phyloP scores from a whole-genome alignment of 345 rosid genomes.

The Pelargonium nanum region DNA sequence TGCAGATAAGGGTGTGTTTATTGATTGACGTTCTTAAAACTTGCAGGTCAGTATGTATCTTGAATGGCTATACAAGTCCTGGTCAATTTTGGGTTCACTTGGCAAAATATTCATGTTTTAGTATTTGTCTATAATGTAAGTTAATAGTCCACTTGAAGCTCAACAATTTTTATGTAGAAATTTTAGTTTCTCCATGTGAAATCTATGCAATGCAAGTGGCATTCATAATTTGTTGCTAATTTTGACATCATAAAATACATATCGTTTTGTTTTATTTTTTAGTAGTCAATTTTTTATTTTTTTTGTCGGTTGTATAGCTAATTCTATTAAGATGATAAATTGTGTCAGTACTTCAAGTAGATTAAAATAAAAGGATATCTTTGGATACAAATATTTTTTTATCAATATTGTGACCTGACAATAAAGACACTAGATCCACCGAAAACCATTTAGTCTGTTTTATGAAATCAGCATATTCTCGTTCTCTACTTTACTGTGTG shows the following conservation, averaged over 20 bases:
- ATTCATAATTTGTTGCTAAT: neutral
- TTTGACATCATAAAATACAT: too few relatives aligned
- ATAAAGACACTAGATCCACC: too few relatives aligned
- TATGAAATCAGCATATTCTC: too few relatives aligned
- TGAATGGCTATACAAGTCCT: neutral
- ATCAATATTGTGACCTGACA: too few relatives aligned
- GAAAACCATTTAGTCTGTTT: too few relatives aligned
- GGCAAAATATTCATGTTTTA: neutral
- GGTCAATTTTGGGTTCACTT: neutral
- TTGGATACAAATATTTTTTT: too few relatives aligned
- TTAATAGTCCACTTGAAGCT: neutral
- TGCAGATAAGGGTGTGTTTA: too few relatives aligned
- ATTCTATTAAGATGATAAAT: neutral
- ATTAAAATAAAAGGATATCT: too few relatives aligned
- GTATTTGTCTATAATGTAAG: neutral
- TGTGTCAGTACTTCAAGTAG: neutral
- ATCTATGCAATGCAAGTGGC: neutral
- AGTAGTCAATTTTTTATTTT: neutral
- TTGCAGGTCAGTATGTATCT: neutral
- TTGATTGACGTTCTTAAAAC: neutral
- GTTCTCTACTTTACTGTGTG: too few relatives aligned
- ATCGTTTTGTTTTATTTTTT: too few relatives aligned
- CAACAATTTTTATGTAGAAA: too few relatives aligned
- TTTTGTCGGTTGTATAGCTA: too few relatives aligned
- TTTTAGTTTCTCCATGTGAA: neutral